Evolutionary conservation across 495 filamentous ascomycete species (phyloP).

Genomic region (Cudoniella acicularis): DNA sequence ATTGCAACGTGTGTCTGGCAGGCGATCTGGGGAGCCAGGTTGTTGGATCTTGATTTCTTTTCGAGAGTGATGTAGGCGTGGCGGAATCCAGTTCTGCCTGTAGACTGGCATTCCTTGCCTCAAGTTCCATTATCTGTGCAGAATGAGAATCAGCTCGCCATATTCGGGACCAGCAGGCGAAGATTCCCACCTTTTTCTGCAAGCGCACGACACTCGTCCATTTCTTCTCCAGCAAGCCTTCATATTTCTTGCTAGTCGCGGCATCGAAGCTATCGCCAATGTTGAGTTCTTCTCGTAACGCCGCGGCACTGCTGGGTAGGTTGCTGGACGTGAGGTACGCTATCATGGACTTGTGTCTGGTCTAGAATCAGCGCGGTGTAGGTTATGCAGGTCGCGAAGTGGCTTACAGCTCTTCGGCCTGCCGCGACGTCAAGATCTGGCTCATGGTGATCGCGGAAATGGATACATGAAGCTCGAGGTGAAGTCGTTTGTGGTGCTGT

Average conservation of each 20-base stretch:
- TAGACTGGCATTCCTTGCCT: constrained; percentile 62
- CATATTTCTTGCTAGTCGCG: constrained; percentile 79
- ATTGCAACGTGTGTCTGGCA: constrained; percentile 77
- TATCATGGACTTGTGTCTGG: constrained; percentile 85
- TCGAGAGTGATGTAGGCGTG: constrained; percentile 77
- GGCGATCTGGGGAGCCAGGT: constrained; percentile 83
- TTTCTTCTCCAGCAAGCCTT: constrained; percentile 88
- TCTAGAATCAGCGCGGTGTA: constrained; percentile 5
- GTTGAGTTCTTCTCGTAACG: constrained; percentile 61
- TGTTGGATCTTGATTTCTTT: constrained; percentile 76
- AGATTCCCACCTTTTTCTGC: constrained; percentile 75
- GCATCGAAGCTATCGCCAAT: constrained; percentile 71
- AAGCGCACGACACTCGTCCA: constrained; percentile 90
- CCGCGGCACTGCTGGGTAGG: constrained; percentile 61
- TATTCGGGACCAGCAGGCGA: not conserved
- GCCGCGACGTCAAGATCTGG: constrained; percentile 70
- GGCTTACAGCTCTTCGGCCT: constrained; percentile 85
- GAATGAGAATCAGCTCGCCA: constrained; percentile 8
- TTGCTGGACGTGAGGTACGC: constrained; percentile 78
- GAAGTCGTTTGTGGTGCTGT: not conserved
- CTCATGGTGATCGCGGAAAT: constrained; percentile 53
- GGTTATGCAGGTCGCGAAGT: not conserved
- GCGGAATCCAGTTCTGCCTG: constrained; percentile 81
- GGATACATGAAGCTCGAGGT: constrained; percentile 21
- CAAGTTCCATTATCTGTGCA: constrained; percentile 87